A percentile compares a stretch with the other conserved stretches of the same genome.
These are phyloP conservation scores for Coemansia sp. DNA, from an alignment of 192 early-diverging fungal genomes.

Conservation along the genomic window DNA sequence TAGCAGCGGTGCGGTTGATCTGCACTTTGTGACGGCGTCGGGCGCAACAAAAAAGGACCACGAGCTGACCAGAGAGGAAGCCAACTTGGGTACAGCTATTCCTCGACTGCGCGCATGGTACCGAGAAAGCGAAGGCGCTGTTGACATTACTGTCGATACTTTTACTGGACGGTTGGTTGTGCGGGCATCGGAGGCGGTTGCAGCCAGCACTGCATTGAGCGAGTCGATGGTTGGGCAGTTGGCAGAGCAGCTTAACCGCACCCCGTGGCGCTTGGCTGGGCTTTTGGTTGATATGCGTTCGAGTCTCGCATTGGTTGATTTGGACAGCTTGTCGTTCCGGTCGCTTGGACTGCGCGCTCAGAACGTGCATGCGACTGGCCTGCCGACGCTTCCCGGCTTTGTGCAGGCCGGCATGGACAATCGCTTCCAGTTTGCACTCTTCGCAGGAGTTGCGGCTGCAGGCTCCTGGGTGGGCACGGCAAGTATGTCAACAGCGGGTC, in stretches of 20 bases:
- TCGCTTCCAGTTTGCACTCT: neutral
- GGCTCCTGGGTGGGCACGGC: neutral
- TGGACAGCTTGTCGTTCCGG: conserved; percentile 45
- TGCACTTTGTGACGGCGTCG: conserved; percentile 27
- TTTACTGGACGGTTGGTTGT: conserved; percentile 44
- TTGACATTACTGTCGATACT: conserved; percentile 45
- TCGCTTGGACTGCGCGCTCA: conserved; percentile 51
- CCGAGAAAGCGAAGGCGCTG: conserved; percentile 41
- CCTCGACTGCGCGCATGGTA: conserved; percentile 55
- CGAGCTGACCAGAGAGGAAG: conserved; percentile 17
- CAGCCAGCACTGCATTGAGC: conserved; percentile 29
- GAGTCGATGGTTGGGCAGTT: conserved; percentile 44
- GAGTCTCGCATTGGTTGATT: conserved; percentile 43
- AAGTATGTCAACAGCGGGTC: conserved; percentile 2
- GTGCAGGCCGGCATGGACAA: conserved; percentile 14
- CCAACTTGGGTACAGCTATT: conserved; percentile 10
- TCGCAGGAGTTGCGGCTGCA: neutral
- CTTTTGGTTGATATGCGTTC: conserved; percentile 52
- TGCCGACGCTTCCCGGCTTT: conserved; percentile 33
- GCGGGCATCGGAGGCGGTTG: conserved; percentile 38
- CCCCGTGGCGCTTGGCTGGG: conserved; percentile 43
- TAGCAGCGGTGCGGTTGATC: conserved; percentile 28
- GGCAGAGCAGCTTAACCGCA: conserved; percentile 44
- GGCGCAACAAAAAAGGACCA: conserved; percentile 16
- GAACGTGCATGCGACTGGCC: conserved; percentile 5